phyloP scores from a whole-genome alignment of 1,139 yeast species.

The Magnusiomyces ingens region DNA sequence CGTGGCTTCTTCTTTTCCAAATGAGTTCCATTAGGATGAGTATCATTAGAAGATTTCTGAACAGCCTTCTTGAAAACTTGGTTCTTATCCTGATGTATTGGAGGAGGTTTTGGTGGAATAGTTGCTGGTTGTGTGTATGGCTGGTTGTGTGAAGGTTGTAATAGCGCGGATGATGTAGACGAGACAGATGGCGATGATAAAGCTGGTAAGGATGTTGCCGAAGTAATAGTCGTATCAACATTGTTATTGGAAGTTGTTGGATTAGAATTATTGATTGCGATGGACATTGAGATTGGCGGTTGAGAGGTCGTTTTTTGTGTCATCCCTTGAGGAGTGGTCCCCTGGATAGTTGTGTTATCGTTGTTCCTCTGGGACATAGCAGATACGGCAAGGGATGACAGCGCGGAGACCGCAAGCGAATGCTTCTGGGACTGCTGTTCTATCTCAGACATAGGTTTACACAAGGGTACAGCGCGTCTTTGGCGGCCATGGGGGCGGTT shows the following conservation, averaged over 20 bases:
- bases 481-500: conserved; percentile 16
- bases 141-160: not conserved
- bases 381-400: conserved; percentile 9
- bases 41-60: not conserved
- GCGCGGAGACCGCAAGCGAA: conserved; percentile 12
- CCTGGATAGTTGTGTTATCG: conserved; percentile 6
- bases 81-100: not conserved
- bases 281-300: not conserved
- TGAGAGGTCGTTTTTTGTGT: no score
- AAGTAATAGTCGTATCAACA: not conserved
- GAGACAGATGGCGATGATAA: not conserved
- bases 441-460: conserved; percentile 16
- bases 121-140: not conserved
- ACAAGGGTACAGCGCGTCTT: not conserved
- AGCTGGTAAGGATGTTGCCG: conserved; percentile 3
- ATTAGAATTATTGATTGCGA: not conserved
- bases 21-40: not conserved
- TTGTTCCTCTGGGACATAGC: not conserved
- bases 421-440: conserved; percentile 13
- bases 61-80: not conserved
- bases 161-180: not conserved
- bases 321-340: conserved; percentile 4
- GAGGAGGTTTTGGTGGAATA: not conserved
- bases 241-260: not conserved
- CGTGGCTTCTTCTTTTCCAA: no score